A percentile compares a stretch with the other conserved stretches of the same genome.
phyloP scores from a whole-genome alignment of 2,329 filamentous ascomycete genomes.

The Golovinomyces cichoracearum region DNA sequence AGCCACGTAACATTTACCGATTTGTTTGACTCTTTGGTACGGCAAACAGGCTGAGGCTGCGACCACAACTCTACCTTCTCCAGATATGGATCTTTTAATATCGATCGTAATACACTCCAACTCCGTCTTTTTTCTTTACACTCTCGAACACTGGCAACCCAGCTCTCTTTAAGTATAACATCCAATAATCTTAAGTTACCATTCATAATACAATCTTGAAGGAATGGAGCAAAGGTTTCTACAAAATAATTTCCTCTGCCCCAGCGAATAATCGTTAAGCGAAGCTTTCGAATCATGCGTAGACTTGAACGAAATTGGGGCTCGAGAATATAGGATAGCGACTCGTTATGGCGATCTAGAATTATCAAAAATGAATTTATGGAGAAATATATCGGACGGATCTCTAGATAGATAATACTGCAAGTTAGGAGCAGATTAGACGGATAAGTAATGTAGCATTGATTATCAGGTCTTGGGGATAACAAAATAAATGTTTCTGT shows the following conservation, averaged over 20 bases:
- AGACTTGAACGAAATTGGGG: constrained; percentile 6
- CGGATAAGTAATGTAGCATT: not conserved
- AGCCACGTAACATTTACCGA: not conserved
- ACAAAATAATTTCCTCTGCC: constrained; percentile 9
- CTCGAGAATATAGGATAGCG: constrained; percentile 6
- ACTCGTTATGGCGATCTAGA: constrained; percentile 5
- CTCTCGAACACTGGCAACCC: constrained; percentile 2
- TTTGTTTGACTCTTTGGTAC: too few relatives aligned
- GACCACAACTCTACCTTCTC: constrained; percentile 2
- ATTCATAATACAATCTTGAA: constrained; percentile 11
- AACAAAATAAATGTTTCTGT: not conserved
- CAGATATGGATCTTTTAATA: constrained; percentile 10
- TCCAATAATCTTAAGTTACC: constrained; percentile 10
- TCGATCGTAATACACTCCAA: constrained; percentile 4
- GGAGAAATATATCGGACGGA: constrained; percentile 10
- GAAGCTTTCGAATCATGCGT: constrained; percentile 6
- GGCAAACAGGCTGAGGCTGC: too few relatives aligned
- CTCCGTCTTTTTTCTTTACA: constrained; percentile 3
- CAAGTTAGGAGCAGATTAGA: constrained; percentile 9
- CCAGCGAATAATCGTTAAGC: constrained; percentile 7
- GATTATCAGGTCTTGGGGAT: not conserved
- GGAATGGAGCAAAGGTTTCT: constrained; percentile 3
- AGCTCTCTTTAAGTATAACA: constrained; percentile 6
- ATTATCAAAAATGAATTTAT: constrained; percentile 9
- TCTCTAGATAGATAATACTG: constrained; percentile 10